These are phyloP conservation scores for Ampelocalamus luodianensis DNA, from an alignment of 176 grass and related monocot genomes.

Conservation along the genomic window DNA sequence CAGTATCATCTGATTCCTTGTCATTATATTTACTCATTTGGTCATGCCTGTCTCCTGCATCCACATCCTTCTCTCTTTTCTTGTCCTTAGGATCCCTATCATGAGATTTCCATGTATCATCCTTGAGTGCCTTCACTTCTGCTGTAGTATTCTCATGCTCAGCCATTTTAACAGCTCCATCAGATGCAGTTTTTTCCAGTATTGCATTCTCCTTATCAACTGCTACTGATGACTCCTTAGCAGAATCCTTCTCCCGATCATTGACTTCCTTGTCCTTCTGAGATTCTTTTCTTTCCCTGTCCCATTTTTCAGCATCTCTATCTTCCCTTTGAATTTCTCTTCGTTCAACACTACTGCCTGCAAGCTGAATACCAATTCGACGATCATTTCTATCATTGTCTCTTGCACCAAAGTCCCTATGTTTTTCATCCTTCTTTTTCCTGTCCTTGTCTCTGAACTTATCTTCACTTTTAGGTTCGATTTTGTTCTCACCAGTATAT, in stretches of 20 bases:
- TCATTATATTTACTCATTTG: slow-evolving; percentile 64
- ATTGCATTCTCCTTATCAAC: slow-evolving; percentile 56
- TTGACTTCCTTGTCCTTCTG: slow-evolving; percentile 65
- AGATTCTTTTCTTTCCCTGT: slow-evolving; percentile 64
- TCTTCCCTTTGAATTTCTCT: slow-evolving; percentile 78
- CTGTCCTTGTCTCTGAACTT: slow-evolving; percentile 70
- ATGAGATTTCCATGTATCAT: slow-evolving; percentile 64
- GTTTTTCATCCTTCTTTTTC: slow-evolving; percentile 69
- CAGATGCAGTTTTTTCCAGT: slow-evolving; percentile 56
- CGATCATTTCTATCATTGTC: slow-evolving; percentile 71
- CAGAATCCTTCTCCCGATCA: slow-evolving; percentile 67
- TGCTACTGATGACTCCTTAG: slow-evolving; percentile 52
- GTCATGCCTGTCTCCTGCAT: slow-evolving; percentile 61
- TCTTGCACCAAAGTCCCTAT: slow-evolving; percentile 60
- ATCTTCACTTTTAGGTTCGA: slow-evolving; percentile 65
- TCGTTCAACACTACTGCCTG: slow-evolving; percentile 50
- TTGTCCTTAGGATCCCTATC: slow-evolving; percentile 66
- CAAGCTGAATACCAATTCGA: slow-evolving; percentile 47
- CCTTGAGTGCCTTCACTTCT: slow-evolving; percentile 63
- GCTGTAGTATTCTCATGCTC: slow-evolving; percentile 60
- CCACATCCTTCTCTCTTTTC: slow-evolving; percentile 71
- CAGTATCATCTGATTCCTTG: slow-evolving; percentile 76
- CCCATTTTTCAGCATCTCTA: slow-evolving; percentile 71
- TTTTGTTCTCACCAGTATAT: slow-evolving; percentile 66
- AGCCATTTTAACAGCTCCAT: slow-evolving; percentile 52